These are phyloP conservation scores for Hippophae rhamnoides DNA, from an alignment of 306 rosid species.

Conservation along the genomic window DNA sequence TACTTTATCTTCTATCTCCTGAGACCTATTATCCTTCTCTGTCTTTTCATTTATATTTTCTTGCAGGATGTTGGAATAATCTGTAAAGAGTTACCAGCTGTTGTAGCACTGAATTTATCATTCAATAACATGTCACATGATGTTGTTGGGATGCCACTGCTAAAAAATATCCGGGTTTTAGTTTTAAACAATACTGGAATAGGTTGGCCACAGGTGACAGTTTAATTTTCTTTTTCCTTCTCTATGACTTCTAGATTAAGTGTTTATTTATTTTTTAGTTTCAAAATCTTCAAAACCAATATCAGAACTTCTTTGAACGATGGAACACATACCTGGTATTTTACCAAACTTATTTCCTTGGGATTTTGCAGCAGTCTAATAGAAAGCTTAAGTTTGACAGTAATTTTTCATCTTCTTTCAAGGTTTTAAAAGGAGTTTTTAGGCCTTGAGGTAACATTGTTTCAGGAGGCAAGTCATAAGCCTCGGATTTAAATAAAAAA, in stretches of 20 bases:
- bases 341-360: too few relatives aligned
- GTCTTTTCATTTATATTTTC: slow-evolving; percentile 20
- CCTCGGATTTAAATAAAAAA: too few relatives aligned
- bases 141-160: slow-evolving; percentile 39
- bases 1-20: slow-evolving; percentile 7
- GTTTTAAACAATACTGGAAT: slow-evolving; percentile 67
- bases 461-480: too few relatives aligned
- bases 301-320: background rate
- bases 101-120: slow-evolving; percentile 61
- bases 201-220: slow-evolving; percentile 63
- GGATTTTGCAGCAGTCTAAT: too few relatives aligned
- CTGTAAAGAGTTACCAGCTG: slow-evolving; percentile 66
- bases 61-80: slow-evolving; percentile 71
- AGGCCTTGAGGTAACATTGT: background rate
- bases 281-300: background rate
- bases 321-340: background rate
- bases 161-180: slow-evolving; percentile 49
- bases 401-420: too few relatives aligned
- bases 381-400: too few relatives aligned
- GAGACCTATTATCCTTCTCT: slow-evolving; percentile 14
- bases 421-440: background rate
- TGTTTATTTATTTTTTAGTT: background rate
- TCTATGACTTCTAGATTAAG: background rate
- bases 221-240: slow-evolving; percentile 12
- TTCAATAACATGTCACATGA: slow-evolving; percentile 52